Evolutionary conservation across 352 stramenopile genomes (phyloP).

Genomic region (Globisporangium paroecandrum): DNA sequence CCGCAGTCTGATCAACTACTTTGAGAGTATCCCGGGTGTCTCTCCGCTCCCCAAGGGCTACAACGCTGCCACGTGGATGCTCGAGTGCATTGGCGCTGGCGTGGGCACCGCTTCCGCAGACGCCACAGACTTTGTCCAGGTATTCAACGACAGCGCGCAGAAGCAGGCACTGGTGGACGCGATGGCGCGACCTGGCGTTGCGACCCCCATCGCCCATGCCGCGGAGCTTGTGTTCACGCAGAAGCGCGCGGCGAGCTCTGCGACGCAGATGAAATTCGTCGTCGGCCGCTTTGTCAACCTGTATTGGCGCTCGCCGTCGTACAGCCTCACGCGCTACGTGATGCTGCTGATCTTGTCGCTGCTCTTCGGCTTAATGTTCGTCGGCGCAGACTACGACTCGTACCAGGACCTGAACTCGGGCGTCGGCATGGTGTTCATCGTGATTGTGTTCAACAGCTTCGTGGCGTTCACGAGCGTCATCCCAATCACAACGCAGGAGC

Average conservation of each 20-base stretch:
- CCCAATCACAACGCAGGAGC: slow-evolving; percentile 65
- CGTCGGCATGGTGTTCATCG: no score
- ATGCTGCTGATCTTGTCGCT: no score
- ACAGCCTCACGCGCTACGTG: slow-evolving; percentile 43
- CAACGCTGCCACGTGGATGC: slow-evolving; percentile 25
- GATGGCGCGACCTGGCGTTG: not conserved
- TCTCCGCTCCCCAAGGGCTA: slow-evolving; percentile 18
- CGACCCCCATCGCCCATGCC: not conserved
- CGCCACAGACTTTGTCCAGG: slow-evolving; percentile 30
- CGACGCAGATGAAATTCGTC: slow-evolving; percentile 21
- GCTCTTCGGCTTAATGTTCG: no score
- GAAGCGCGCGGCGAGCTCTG: slow-evolving; percentile 17
- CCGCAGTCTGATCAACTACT: not conserved
- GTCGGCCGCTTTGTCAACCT: slow-evolving; percentile 18
- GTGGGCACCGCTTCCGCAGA: slow-evolving; percentile 20
- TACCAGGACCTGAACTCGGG: no score
- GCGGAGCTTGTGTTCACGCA: slow-evolving; percentile 14
- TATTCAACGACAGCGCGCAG: slow-evolving; percentile 31
- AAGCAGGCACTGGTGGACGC: not conserved
- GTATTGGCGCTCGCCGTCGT: slow-evolving; percentile 52
- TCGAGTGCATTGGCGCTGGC: slow-evolving; percentile 26
- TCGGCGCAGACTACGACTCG: no score
- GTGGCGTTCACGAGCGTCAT: slow-evolving; percentile 65
- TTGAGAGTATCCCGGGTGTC: not conserved
- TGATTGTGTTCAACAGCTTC: slow-evolving; percentile 21